Evolutionary conservation across 176 grass and related monocot species (phyloP), one percentile per base, ranked within the genome.

Genomic region (Cenchrus americanus): DNA sequence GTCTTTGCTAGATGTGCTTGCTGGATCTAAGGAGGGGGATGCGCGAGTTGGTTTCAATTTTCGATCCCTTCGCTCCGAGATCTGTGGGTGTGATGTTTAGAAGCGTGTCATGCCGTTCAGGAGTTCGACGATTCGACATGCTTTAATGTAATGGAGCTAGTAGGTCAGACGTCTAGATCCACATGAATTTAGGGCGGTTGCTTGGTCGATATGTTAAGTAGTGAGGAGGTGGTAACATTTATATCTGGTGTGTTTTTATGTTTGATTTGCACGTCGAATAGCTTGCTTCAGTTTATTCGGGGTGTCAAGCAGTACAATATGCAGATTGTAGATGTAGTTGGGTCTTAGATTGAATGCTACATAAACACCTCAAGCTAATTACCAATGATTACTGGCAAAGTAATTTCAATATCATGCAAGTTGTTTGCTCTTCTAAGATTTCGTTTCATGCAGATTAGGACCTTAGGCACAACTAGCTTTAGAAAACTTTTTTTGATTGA

Each of bases 81-180:
- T 76, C 54, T 60, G 5, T 12, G 49, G 0, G 8, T 37, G 30
- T 2, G 54, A 43, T 34, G 32, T 76, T 60, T 58, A 23, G 27
- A 75, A 34, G 1, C 17, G 27, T 34, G 2, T 57, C 19, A 42
- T 76, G 73, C 32, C 10, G 17, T 41, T 41, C 13, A 4, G 10
- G 21, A 2, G 19, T 34, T 76, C 32, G 55, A 23, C 10, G 73
- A 14, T 37, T 76, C 32, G 46, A 6, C 5, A 30, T n/a, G 43
- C 23, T 14, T 52, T 37, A 24, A 19, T 55, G 32, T 10, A 19
- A 21, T 24, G 24, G 53, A 55, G 22, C 13, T 55, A 81, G 75
- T 58, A 0, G 75, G 59, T 79, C 37, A 34, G 80, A 14, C 22
- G 66, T 83, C 86, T 58, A 83, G 86, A 83, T 88, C 80, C 86